Conservation (phyloP, 1,284 basidiomycete genomes). For the Agroathelia rolfsii region DNA sequence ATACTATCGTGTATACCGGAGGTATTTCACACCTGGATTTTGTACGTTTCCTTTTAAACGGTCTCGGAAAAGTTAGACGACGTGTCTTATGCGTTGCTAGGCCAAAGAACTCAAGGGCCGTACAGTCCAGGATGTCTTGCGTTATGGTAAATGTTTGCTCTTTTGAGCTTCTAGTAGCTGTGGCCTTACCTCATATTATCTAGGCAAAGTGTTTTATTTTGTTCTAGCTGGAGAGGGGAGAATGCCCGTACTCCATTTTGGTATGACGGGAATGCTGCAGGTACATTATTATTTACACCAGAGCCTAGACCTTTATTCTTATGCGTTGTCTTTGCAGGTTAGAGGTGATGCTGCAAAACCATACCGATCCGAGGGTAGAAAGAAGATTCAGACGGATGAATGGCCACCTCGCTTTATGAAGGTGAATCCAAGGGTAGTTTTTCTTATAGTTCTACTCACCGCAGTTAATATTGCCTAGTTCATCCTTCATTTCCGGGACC, state of each 20-base stretch:
- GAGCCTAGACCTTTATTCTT: not conserved
- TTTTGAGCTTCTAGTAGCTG: no score
- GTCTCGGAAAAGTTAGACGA: no score
- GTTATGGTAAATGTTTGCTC: slow-evolving; percentile 40
- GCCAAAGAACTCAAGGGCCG: slow-evolving; percentile 50
- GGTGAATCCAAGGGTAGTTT: slow-evolving; percentile 24
- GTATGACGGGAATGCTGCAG: slow-evolving; percentile 79
- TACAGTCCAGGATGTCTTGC: slow-evolving; percentile 45
- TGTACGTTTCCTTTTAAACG: slow-evolving; percentile 32
- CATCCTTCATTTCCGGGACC: slow-evolving; percentile 42
- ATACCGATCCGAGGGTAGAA: no score
- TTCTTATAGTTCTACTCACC: slow-evolving; percentile 1
- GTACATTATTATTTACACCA: slow-evolving; percentile 29
- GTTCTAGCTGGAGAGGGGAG: slow-evolving; percentile 52
- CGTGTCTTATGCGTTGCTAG: slow-evolving; percentile 33
- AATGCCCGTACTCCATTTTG: slow-evolving; percentile 70
- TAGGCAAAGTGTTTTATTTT: slow-evolving; percentile 79
- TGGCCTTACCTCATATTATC: no score
- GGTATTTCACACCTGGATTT: slow-evolving; percentile 52
- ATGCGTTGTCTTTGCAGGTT: slow-evolving; percentile 39
- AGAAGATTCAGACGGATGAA: slow-evolving; percentile 32
- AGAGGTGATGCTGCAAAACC: slow-evolving; percentile 53
- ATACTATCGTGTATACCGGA: slow-evolving; percentile 63
- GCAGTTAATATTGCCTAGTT: slow-evolving; percentile 33
- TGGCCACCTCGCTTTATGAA: slow-evolving; percentile 81